Base-by-base conservation (phyloP, 352 stramenopile species). In the Phytophthora cajani region DNA sequence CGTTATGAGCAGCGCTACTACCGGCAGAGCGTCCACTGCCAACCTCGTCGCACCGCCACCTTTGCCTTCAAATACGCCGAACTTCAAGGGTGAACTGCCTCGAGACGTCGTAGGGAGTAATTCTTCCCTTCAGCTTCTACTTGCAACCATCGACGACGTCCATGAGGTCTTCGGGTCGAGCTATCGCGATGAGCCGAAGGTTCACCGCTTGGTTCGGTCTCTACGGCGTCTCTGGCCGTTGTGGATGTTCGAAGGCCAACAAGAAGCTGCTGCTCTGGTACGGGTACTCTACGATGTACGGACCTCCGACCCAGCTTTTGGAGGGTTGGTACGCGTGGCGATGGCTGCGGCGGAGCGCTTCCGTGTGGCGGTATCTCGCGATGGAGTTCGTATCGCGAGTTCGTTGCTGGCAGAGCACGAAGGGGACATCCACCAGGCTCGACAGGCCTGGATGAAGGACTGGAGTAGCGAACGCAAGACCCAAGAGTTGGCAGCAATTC, bases 191-290 rank as follows among this genome's bases (percentile, higher is more conserved):
- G 85, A 93, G 33, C 69, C 87, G 0, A 86, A 83, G 23, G 78
- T 88, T 12, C 87, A 95, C 33, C 84, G 85, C 9, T 55, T 95
- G 10, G 78, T 91, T 42, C 64, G 74, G 5, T 77, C 69, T 19
- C 61, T 95, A 54, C 73, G 74, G 11, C 77, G 79, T 46, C 61
- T 93, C 44, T 94, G 87, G 87, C 84, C 87, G 6, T 62, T 90
- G 55, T 94, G 87, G 85, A 92, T 94, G 82, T 82, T 87, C 50
- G 83, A 90, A 49, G 80, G 79, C 3, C 77, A 84, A 38, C 81
- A 89, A 49, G 87, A 94, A 61, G 76, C 74, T 19, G 77, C 73
- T 36, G 68, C 64, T 14, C 72, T 94, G 19, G 84, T 94, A 8
- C 86, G 87, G 32, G 87, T 92, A 32, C 53, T 94, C 9, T 93